Base-by-base conservation (phyloP, 805 yeast genomes). In the Hanseniaspora mollemarum region DNA sequence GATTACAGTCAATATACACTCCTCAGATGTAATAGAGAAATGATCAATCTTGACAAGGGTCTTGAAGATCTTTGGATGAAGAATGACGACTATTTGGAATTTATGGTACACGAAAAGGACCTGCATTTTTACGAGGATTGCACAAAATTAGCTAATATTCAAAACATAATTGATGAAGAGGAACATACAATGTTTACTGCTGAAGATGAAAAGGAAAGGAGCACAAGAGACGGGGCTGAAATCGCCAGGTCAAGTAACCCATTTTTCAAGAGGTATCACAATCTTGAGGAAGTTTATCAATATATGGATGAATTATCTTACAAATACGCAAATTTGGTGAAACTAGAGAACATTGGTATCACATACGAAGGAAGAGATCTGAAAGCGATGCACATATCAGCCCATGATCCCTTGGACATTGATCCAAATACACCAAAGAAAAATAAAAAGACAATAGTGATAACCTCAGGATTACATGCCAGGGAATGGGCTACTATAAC, bases 401-500 rank as follows among this genome's bases (percentile, higher is more conserved):
- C 80, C 1, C 71, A 71, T 43, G 69, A 68, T 43, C 69, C 65
- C 4, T 61, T 59, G 13, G 54, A 53, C 38, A 61, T 65, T 50
- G 16, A 15, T 31, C 2, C 13, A 13, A 16, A 22, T 3, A 31
- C 24, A 7, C 57, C 53, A 54, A 66, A 56, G 65, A 67, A 71
- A 9, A 69, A 75, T 41, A 74, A 73, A 62, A 76, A 73, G 55
- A 83, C 90, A 0, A 73, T 87, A 48, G 81, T 86, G 3, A 72
- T 87, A 7, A 78, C 90, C 1, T 88, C 88, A 35, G 95, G 95
- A 2, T 73, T 83, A 2, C 95, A 87, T 66, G 92, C 95, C 0
- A 71, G 96, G 48, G 96, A 87, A 63, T 87, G 96, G 96, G 73
- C 86, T 25, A 75, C 87, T 33, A 77, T 80, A 2, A 75, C 87